Conservation (phyloP, 768 basidiomycete genomes). For the Royoungia palumana region DNA sequence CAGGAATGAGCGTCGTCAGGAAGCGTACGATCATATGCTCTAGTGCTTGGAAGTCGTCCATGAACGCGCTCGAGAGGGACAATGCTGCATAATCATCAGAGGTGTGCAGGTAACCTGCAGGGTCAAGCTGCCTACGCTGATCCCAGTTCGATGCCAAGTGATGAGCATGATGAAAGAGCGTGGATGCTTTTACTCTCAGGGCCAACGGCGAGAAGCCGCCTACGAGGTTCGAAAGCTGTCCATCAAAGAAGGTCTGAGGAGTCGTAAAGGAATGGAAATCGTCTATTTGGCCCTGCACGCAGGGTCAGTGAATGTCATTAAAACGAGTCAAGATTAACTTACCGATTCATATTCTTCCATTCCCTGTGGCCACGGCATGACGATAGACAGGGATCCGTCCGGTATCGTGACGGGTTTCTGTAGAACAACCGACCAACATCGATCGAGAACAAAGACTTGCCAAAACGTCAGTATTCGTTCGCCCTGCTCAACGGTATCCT, state of each 20-base stretch:
- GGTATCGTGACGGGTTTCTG: slow-evolving; percentile 65
- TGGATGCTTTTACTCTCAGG: slow-evolving; percentile 72
- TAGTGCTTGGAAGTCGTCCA: slow-evolving; percentile 56
- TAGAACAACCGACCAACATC: slow-evolving; percentile 75
- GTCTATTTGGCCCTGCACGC: slow-evolving; percentile 56
- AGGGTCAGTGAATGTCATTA: slow-evolving; percentile 14
- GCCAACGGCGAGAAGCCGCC: slow-evolving; percentile 62
- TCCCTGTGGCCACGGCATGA: slow-evolving; percentile 74
- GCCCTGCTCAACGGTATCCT: slow-evolving; percentile 58
- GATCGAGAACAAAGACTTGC: slow-evolving; percentile 79
- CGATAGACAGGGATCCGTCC: slow-evolving; percentile 60
- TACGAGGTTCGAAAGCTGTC: slow-evolving; percentile 44
- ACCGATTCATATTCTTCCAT: slow-evolving; percentile 72
- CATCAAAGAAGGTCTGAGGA: slow-evolving; percentile 59
- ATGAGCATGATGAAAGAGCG: slow-evolving; percentile 68
- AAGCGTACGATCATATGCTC: slow-evolving; percentile 67
- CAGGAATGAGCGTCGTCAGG: slow-evolving; percentile 57
- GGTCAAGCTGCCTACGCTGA: slow-evolving; percentile 43
- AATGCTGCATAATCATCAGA: slow-evolving; percentile 35
- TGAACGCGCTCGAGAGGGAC: slow-evolving; percentile 45
- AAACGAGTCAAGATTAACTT: slow-evolving; percentile 25
- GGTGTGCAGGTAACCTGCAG: slow-evolving; percentile 9
- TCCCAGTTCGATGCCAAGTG: slow-evolving; percentile 59
- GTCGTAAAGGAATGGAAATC: slow-evolving; percentile 53
- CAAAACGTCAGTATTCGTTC: slow-evolving; percentile 77